Conservation (phyloP, 495 filamentous ascomycete species). For the Penicillium steckii region DNA sequence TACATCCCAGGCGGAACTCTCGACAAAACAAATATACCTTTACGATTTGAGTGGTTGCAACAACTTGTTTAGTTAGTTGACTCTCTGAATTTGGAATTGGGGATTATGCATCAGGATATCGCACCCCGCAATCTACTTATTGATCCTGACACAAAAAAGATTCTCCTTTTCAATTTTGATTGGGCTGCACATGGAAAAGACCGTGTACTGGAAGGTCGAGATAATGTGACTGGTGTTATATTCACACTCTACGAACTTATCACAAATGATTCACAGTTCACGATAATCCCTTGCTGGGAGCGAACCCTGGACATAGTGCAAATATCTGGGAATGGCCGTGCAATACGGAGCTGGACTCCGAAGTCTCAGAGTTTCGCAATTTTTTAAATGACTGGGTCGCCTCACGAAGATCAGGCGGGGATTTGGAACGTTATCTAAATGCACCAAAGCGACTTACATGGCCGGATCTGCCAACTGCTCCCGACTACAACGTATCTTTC, state of each 20-base stretch:
- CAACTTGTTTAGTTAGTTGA: conserved; percentile 38
- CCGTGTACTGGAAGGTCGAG: conserved; percentile 17
- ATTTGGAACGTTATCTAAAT: conserved; percentile 22
- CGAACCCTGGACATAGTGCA: conserved; percentile 20
- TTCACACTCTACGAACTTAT: conserved; percentile 42
- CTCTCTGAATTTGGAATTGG: conserved; percentile 37
- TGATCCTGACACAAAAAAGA: conserved; percentile 24
- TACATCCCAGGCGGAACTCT: conserved; percentile 35
- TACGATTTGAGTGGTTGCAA: conserved; percentile 36
- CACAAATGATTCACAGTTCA: conserved; percentile 28
- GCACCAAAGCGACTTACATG: conserved; percentile 16
- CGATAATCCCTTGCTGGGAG: conserved; percentile 19
- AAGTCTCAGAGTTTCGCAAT: conserved; percentile 20
- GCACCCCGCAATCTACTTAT: conserved; percentile 37
- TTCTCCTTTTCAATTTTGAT: conserved; percentile 44
- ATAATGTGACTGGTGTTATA: conserved; percentile 38
- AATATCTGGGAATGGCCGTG: conserved; percentile 18
- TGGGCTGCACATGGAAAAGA: conserved; percentile 24
- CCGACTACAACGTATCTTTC: conserved; percentile 18
- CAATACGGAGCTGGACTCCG: conserved; percentile 20
- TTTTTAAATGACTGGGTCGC: conserved; percentile 22
- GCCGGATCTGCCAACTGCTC: conserved; percentile 16
- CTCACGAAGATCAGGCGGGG: conserved; percentile 10
- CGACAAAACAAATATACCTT: conserved; percentile 21
- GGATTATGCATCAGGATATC: conserved; percentile 42